Evolutionary conservation across 2,329 filamentous ascomycete genomes (phyloP), one percentile per base, ranked within the genome.

Genomic region (Zasmidium citrigriseum): DNA sequence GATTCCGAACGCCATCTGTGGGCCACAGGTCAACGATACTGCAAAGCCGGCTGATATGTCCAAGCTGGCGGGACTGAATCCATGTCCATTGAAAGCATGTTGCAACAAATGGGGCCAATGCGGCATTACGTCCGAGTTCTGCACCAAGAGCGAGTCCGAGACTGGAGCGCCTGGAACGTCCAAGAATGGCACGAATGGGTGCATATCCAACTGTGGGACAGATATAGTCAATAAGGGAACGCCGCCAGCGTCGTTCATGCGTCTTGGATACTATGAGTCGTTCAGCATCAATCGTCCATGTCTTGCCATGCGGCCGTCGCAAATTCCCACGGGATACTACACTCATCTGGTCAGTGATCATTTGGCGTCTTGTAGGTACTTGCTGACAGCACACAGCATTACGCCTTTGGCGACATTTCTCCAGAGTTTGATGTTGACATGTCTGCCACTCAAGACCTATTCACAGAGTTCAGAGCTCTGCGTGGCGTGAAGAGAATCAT

Each of bases 71-170:
- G 59, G 67, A 45, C 64, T 72, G 9, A 72, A 71, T 56, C 63
- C 64, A 2, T 73, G 71, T 54, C 75, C 73, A 4, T 64, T 78
- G 3, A 77, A 77, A 45, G 75, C 73, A 2, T 79, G 77, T 63
- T 79, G 77, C 62, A 71, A 77, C 56, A 68, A 71, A 41, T 78
- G 76, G 70, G 80, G 80, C 0, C 72, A 78, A 50, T 83, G 80
- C 21, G 80, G 80, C 4, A 73, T 72, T 1, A 78, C 76, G 0
- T 60, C 63, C 1, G 78, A 78, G 14, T 81, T 80, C 62, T 83
- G 80, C 66, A 59, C 57, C 11, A 29, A 44, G 11, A 23, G 12
- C 21, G 27, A 24, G 2, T 41, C 58, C 1, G 25, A 54, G 16
- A 75, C 68, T 1, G 75, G 74, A 2, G 65, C 65, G 0, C 78